These are phyloP conservation scores for Panicum miliaceum DNA, from an alignment of 176 grass and related monocot genomes.

Conservation along the genomic window DNA sequence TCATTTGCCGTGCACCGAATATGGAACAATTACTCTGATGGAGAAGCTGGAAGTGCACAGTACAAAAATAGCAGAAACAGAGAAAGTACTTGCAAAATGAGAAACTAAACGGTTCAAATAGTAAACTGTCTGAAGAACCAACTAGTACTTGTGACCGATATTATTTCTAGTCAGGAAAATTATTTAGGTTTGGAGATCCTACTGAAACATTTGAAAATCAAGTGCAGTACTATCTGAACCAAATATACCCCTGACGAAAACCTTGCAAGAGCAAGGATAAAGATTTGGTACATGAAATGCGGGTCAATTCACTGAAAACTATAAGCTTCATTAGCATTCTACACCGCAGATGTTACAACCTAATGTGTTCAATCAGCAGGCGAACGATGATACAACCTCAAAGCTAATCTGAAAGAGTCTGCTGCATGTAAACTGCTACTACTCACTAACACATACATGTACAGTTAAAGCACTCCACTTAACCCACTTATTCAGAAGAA, in stretches of 20 bases:
- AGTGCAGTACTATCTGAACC: slow-evolving; percentile 21
- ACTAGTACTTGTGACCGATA: not conserved
- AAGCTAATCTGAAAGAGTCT: slow-evolving; percentile 48
- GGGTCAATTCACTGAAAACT: slow-evolving; percentile 34
- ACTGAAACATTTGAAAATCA: slow-evolving; percentile 5
- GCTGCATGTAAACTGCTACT: slow-evolving; percentile 37
- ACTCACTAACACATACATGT: slow-evolving; percentile 54
- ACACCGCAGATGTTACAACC: slow-evolving; percentile 24
- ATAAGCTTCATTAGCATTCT: slow-evolving; percentile 48
- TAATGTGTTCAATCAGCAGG: slow-evolving; percentile 33
- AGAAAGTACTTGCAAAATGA: not conserved
- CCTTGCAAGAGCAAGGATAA: not conserved
- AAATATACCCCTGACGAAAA: slow-evolving; percentile 15
- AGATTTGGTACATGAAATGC: not conserved
- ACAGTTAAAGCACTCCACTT: slow-evolving; percentile 52
- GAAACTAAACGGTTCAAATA: slow-evolving; percentile 13
- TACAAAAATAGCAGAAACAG: slow-evolving; percentile 12
- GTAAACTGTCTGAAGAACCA: not conserved
- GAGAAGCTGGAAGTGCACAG: not conserved
- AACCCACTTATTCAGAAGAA: slow-evolving; percentile 58
- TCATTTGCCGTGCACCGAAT: not conserved
- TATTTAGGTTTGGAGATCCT: not conserved
- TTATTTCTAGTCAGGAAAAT: slow-evolving; percentile 1
- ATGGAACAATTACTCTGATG: not conserved
- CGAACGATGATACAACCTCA: slow-evolving; percentile 41